These are phyloP conservation scores for Leucosporidium creatinivorum DNA, from an alignment of 768 basidiomycete species.

Conservation along the genomic window DNA sequence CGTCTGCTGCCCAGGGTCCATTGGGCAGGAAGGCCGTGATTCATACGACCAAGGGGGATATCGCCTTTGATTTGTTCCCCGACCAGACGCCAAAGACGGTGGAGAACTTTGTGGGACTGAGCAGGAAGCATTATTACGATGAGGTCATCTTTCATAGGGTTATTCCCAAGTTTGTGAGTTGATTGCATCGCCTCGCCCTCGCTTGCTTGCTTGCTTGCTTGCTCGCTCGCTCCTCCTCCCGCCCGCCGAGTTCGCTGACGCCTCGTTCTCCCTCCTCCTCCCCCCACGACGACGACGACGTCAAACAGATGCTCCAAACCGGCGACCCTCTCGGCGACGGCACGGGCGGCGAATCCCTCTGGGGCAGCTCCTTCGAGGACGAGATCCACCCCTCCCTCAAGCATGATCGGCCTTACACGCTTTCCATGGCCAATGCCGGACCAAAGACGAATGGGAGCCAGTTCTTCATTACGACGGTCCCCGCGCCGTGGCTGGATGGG, in stretches of 20 bases:
- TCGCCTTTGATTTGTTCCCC: constrained; percentile 81
- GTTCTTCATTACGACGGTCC: constrained; percentile 95
- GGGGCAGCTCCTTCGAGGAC: constrained; percentile 85
- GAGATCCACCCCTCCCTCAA: constrained; percentile 82
- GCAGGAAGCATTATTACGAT: constrained; percentile 83
- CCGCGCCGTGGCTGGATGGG: constrained; percentile 64
- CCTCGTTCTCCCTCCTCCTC: neutral
- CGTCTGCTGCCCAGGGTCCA: constrained; percentile 44
- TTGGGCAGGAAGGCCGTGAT: constrained; percentile 76
- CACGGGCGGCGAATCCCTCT: constrained; percentile 82
- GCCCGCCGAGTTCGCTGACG: too few species aligned
- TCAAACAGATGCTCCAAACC: constrained; percentile 76
- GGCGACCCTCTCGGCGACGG: constrained; percentile 93
- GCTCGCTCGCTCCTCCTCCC: neutral
- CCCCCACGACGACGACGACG: constrained; percentile 13
- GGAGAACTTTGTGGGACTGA: constrained; percentile 93
- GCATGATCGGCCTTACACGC: constrained; percentile 90
- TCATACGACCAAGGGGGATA: constrained; percentile 92
- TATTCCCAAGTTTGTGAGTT: constrained; percentile 79
- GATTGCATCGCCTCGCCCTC: too few species aligned
- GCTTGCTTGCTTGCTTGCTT: too few species aligned
- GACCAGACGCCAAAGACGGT: constrained; percentile 88
- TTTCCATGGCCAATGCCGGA: constrained; percentile 79
- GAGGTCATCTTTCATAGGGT: constrained; percentile 92
- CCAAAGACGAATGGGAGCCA: constrained; percentile 88